A percentile compares a stretch with the other conserved stretches of the same genome.
phyloP scores from a whole-genome alignment of 2,329 filamentous ascomycete genomes.

The Zymoseptoria pseudotritici region DNA sequence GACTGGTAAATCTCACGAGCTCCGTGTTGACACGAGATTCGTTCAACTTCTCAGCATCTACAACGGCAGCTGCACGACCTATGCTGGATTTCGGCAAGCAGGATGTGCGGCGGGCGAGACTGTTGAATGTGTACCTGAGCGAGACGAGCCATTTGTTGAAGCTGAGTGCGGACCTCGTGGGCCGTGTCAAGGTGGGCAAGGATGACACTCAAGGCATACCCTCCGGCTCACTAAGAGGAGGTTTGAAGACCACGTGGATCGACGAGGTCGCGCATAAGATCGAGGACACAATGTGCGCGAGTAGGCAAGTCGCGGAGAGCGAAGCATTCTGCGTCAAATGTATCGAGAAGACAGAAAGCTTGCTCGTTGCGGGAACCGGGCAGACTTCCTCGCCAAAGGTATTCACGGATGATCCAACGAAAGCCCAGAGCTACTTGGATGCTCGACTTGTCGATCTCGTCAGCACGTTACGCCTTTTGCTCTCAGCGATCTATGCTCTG shows the following conservation, averaged over 20 bases:
- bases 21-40: constrained; percentile 9
- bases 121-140: constrained; percentile 22
- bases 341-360: constrained; percentile 13
- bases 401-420: constrained; percentile 14
- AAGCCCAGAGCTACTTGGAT: constrained; percentile 51
- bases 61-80: not conserved
- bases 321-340: constrained; percentile 14
- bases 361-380: constrained; percentile 25
- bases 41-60: constrained; percentile 10
- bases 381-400: constrained; percentile 20
- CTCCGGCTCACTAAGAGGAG: constrained; percentile 5
- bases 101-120: constrained; percentile 21
- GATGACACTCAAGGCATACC: constrained; percentile 6
- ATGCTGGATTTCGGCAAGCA: constrained; percentile 19
- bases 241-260: constrained; percentile 14
- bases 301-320: constrained; percentile 3
- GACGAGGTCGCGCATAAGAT: constrained; percentile 16
- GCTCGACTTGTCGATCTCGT: constrained; percentile 62
- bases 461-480: constrained; percentile 51
- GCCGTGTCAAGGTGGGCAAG: constrained; percentile 15
- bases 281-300: constrained; percentile 11
- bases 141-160: constrained; percentile 20
- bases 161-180: constrained; percentile 17
- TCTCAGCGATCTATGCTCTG: constrained; percentile 39
- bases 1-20: constrained; percentile 3